Evolutionary conservation across 1,284 basidiomycete genomes (phyloP).

Genomic region (Coniophora puteana): DNA sequence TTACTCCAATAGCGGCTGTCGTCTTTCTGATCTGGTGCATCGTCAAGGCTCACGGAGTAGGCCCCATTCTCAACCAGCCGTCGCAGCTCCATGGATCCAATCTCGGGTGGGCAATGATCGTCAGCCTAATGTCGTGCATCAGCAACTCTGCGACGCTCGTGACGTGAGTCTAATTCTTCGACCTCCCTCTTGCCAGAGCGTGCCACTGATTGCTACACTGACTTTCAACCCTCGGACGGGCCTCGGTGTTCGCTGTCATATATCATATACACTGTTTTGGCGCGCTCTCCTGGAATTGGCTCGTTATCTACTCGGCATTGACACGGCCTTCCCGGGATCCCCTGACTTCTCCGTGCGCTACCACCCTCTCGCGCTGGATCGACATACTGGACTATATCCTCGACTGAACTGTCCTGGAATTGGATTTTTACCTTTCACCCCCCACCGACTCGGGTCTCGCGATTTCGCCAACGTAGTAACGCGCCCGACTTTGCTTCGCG

Average conservation of each 20-base stretch:
- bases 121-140: slow-evolving; percentile 75
- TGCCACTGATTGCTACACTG: too few species aligned
- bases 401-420: too few species aligned
- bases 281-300: too few species aligned
- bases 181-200: too few species aligned
- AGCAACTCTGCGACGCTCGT: slow-evolving; percentile 78
- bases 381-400: too few species aligned
- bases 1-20: slow-evolving; percentile 71
- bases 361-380: too few species aligned
- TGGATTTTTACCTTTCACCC: too few species aligned
- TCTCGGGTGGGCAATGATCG: slow-evolving; percentile 79
- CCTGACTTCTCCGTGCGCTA: too few species aligned
- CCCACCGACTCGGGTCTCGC: slow-evolving; percentile 13
- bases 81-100: slow-evolving; percentile 64
- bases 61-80: slow-evolving; percentile 73
- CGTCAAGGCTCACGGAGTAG: slow-evolving; percentile 74
- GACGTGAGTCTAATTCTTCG: slow-evolving; percentile 40
- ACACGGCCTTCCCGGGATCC: too few species aligned
- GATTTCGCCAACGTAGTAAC: slow-evolving; percentile 41
- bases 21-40: slow-evolving; percentile 83
- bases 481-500: slow-evolving; percentile 80
- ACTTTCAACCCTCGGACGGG: too few species aligned
- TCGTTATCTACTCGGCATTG: too few species aligned
- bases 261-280: slow-evolving; percentile 2
- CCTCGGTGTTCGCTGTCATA: too few species aligned